A percentile compares a stretch with the other conserved stretches of the same genome.
Conservation (phyloP, 371 early-diverging fungal species). For the Smittium mucronatum region DNA sequence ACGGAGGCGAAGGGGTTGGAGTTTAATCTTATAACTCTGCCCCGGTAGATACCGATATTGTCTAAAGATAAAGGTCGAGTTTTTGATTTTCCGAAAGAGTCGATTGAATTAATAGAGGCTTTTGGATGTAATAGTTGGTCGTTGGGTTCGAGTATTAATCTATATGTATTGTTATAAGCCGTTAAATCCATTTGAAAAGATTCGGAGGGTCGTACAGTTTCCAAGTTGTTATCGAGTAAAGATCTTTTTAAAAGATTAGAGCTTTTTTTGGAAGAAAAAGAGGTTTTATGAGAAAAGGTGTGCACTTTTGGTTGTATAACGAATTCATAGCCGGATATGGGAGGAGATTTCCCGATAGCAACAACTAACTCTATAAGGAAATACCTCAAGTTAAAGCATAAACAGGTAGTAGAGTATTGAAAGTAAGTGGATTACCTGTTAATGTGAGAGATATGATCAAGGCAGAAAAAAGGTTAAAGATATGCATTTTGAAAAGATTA, state of each 20-base stretch:
- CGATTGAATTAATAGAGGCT: slow-evolving; percentile 32
- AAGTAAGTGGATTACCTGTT: too few relatives aligned
- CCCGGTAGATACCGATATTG: slow-evolving; percentile 46
- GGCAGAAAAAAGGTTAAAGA: too few relatives aligned
- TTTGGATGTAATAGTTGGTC: slow-evolving; percentile 54
- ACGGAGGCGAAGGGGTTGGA: slow-evolving; percentile 17
- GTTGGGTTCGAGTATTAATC: slow-evolving; percentile 58
- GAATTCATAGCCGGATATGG: slow-evolving; percentile 3
- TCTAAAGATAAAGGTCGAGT: slow-evolving; percentile 19
- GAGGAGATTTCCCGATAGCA: slow-evolving; percentile 2
- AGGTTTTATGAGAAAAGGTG: neutral
- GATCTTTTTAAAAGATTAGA: neutral
- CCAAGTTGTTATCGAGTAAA: slow-evolving; percentile 13
- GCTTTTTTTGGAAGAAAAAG: too few relatives aligned
- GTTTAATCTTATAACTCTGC: slow-evolving; percentile 35
- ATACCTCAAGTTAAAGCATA: too few relatives aligned
- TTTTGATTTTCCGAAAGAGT: slow-evolving; percentile 20
- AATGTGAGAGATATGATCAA: too few relatives aligned
- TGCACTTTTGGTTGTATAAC: neutral
- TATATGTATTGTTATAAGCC: slow-evolving; percentile 59
- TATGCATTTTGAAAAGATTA: too few relatives aligned
- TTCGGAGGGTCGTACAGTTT: slow-evolving; percentile 36
- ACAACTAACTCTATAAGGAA: neutral
- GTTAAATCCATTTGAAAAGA: slow-evolving; percentile 43
- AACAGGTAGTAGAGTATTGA: too few relatives aligned